Conservation (phyloP, 2,329 filamentous ascomycete genomes). For the Alternaria dauci region DNA sequence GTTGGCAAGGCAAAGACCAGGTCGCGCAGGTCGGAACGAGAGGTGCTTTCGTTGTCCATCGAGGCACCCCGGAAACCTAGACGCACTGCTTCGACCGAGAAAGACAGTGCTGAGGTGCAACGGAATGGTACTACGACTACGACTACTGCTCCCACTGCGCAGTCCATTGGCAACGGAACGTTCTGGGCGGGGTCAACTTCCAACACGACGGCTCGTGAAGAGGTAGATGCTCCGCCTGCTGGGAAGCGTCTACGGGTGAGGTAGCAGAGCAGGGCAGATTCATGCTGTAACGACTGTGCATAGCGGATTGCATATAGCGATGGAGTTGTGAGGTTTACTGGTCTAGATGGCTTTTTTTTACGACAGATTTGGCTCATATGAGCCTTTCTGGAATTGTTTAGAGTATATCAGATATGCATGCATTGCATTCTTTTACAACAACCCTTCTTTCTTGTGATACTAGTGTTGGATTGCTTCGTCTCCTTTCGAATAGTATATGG, state of each 20-base stretch:
- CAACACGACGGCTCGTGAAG: slow-evolving; percentile 4
- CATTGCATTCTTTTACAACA: no score
- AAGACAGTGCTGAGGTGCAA: not conserved
- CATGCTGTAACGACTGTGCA: not conserved
- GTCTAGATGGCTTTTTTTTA: not conserved
- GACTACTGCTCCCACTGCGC: not conserved
- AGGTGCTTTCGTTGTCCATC: slow-evolving; percentile 49
- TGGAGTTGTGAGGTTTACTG: not conserved
- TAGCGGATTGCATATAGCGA: not conserved
- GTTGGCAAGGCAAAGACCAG: slow-evolving; percentile 3
- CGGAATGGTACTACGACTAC: not conserved
- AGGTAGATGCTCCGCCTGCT: slow-evolving; percentile 23
- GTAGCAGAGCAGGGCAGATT: not conserved
- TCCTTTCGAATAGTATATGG: not conserved
- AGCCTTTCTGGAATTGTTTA: not conserved
- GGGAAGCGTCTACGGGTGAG: slow-evolving; percentile 38
- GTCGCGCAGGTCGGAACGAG: slow-evolving; percentile 30
- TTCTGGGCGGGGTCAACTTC: not conserved
- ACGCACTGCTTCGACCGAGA: slow-evolving; percentile 7
- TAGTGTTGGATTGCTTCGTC: no score
- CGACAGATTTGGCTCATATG: not conserved
- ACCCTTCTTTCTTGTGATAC: no score
- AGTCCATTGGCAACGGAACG: not conserved
- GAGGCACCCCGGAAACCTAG: slow-evolving; percentile 44
- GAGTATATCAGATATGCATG: not conserved